Evolutionary conservation across 768 basidiomycete species (phyloP).

Genomic region (Hericium erinaceus): DNA sequence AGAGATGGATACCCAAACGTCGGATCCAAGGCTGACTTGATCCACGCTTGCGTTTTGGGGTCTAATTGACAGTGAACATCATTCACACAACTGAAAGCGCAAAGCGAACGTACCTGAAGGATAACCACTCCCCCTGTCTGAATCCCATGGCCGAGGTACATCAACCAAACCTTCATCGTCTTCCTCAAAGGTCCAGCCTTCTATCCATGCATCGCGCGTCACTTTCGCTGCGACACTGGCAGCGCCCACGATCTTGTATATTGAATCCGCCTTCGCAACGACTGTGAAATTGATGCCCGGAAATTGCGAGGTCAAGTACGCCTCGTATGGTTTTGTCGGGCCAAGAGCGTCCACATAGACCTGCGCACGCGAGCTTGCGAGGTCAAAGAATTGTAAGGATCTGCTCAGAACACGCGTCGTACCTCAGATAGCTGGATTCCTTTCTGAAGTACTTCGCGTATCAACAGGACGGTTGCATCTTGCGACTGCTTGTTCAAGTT

Average conservation of each 20-base stretch:
- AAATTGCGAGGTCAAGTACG: constrained; percentile 71
- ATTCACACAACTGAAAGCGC: neutral
- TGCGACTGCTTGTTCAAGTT: constrained; percentile 87
- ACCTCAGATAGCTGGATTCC: constrained; percentile 80
- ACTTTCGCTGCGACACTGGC: constrained; percentile 98
- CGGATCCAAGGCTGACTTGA: constrained; percentile 64
- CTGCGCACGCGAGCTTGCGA: constrained; percentile 26
- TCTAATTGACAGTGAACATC: constrained; percentile 35
- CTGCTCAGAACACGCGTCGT: constrained; percentile 43
- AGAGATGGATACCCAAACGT: constrained; percentile 90
- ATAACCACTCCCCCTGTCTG: constrained; percentile 73
- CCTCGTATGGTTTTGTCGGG: constrained; percentile 75
- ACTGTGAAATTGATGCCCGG: constrained; percentile 85
- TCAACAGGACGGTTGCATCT: constrained; percentile 84
- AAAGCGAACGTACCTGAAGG: constrained; percentile 55
- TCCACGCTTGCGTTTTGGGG: constrained; percentile 87
- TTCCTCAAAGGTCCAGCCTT: constrained; percentile 79
- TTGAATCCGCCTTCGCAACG: constrained; percentile 86
- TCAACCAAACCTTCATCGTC: constrained; percentile 13
- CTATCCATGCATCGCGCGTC: constrained; percentile 84
- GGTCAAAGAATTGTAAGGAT: neutral
- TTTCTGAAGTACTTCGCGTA: constrained; percentile 72
- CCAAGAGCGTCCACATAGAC: constrained; percentile 95
- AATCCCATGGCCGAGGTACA: constrained; percentile 19
- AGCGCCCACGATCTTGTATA: constrained; percentile 94